Evolutionary conservation across 2,329 filamentous ascomycete species (phyloP).

Genomic region (Rhytidhysteron rufulum): DNA sequence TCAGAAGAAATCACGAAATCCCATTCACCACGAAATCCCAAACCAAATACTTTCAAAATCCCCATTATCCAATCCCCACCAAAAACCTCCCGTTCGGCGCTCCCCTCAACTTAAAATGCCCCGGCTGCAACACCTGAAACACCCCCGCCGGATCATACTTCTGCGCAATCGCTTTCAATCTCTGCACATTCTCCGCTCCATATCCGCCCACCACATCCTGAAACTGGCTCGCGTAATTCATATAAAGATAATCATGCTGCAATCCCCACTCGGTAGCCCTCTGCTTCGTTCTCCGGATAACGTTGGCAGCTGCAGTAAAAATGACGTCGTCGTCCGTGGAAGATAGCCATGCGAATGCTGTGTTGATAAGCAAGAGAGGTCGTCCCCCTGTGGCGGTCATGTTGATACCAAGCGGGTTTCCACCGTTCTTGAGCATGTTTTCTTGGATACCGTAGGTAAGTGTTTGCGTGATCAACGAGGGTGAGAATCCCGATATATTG

Average conservation of each 20-base stretch:
- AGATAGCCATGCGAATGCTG: constrained; percentile 18
- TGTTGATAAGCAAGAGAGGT: constrained; percentile 15
- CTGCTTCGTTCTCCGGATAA: constrained; percentile 16
- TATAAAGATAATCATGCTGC: constrained; percentile 35
- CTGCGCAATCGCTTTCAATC: constrained; percentile 28
- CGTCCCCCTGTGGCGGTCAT: constrained; percentile 14
- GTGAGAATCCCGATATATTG: constrained; percentile 16
- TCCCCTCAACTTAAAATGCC: constrained; percentile 41
- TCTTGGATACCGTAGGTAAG: constrained; percentile 20
- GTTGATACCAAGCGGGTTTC: constrained; percentile 27
- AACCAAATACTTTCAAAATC: too few species aligned
- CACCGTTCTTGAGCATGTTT: constrained; percentile 18
- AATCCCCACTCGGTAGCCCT: constrained; percentile 12
- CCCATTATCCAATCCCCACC: too few species aligned
- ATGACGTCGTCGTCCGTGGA: constrained; percentile 19
- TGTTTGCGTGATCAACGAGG: constrained; percentile 21
- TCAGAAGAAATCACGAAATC: too few species aligned
- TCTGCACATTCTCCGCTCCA: constrained; percentile 33
- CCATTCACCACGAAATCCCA: too few species aligned
- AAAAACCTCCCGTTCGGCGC: constrained; percentile 7
- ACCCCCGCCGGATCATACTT: constrained; percentile 41
- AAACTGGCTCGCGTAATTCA: constrained; percentile 46
- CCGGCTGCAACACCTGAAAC: constrained; percentile 40
- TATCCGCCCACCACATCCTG: constrained; percentile 43
- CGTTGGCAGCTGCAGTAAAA: constrained; percentile 12